Conservation (phyloP, 805 yeast genomes). For the Metschnikowia proteae region DNA sequence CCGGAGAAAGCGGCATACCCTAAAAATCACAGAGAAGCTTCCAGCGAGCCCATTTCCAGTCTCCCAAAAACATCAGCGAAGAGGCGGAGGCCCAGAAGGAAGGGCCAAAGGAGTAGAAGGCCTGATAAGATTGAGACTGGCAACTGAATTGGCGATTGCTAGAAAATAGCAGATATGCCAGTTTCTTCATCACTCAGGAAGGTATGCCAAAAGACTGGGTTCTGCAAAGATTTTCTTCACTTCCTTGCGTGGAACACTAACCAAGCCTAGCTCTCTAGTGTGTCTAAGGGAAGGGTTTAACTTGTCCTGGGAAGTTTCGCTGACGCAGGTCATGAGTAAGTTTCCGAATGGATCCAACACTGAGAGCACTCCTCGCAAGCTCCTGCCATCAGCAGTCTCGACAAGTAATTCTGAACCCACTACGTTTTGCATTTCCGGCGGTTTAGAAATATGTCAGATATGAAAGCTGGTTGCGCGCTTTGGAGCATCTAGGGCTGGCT, state of each 20-base stretch:
- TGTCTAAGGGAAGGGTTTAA: conserved; percentile 21
- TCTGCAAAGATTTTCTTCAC: conserved; percentile 13
- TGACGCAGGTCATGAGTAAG: conserved; percentile 32
- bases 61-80: background rate
- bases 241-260: conserved; percentile 23
- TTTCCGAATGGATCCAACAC: conserved; percentile 45
- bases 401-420: conserved; percentile 32
- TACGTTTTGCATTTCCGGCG: conserved; percentile 13
- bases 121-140: background rate
- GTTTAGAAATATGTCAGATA: background rate
- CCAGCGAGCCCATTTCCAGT: background rate
- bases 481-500: background rate
- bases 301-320: conserved; percentile 30
- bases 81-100: conserved; percentile 1
- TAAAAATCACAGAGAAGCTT: background rate
- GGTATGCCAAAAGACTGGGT: background rate
- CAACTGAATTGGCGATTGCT: background rate
- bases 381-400: conserved; percentile 27
- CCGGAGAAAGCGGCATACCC: background rate
- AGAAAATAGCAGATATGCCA: background rate
- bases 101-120: background rate
- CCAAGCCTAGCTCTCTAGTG: conserved; percentile 24
- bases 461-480: background rate
- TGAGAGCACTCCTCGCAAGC: conserved; percentile 36
- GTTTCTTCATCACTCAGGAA: background rate